Conservation (phyloP, 805 yeast species). For the Suhomyces pyralidae region DNA sequence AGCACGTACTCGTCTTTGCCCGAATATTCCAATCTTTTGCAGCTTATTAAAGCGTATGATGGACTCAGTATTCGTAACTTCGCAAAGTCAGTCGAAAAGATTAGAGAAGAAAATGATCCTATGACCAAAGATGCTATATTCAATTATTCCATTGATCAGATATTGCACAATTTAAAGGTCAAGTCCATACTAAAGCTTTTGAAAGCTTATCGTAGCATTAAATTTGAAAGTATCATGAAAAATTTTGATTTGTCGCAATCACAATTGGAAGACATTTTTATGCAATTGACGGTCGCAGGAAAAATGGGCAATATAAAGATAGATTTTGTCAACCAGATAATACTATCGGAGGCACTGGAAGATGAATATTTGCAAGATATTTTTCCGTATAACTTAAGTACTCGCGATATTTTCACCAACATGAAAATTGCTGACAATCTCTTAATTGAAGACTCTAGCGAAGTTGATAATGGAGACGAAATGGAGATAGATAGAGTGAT, state of each 20-base stretch:
- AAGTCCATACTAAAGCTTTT: constrained; percentile 28
- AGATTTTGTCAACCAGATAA: constrained; percentile 24
- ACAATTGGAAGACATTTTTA: constrained; percentile 26
- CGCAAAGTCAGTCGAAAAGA: constrained; percentile 11
- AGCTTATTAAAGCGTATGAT: constrained; percentile 30
- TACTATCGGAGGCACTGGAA: constrained; percentile 11
- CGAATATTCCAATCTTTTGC: constrained; percentile 27
- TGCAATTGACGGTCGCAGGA: constrained; percentile 30
- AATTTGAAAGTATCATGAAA: constrained; percentile 23
- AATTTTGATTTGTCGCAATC: constrained; percentile 17
- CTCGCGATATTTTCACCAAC: constrained; percentile 22
- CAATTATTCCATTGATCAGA: constrained; percentile 21
- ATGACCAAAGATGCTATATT: constrained; percentile 31
- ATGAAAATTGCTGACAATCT: constrained; percentile 6
- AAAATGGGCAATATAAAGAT: constrained; percentile 24
- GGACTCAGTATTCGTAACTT: constrained; percentile 24
- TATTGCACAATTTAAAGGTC: constrained; percentile 29
- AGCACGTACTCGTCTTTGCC: constrained; percentile 43
- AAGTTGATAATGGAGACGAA: background rate
- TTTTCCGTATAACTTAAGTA: constrained; percentile 18
- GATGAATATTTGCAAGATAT: background rate
- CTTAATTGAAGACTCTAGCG: background rate
- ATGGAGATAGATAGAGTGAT: constrained; percentile 13
- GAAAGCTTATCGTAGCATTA: constrained; percentile 28
- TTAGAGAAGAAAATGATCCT: constrained; percentile 19